These are phyloP conservation scores for Phaeomoniella chlamydospora DNA, from an alignment of 2,329 filamentous ascomycete species.

Conservation along the genomic window DNA sequence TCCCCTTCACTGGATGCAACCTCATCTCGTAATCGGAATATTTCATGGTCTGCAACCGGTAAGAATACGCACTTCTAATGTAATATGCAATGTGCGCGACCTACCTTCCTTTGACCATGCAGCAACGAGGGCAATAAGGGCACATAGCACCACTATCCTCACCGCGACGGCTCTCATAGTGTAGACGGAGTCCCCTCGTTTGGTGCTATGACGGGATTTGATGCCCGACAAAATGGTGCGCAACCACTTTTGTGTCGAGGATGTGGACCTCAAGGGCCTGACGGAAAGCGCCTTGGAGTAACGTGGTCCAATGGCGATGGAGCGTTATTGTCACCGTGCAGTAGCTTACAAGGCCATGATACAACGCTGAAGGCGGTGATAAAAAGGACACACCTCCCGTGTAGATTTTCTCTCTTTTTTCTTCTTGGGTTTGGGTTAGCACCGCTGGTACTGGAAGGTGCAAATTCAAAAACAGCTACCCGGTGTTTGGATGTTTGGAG, in stretches of 20 bases:
- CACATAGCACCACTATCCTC: constrained; percentile 49
- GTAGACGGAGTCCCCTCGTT: background rate
- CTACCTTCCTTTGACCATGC: constrained; percentile 81
- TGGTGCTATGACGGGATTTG: background rate
- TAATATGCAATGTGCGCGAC: constrained; percentile 10
- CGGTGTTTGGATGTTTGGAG: no score
- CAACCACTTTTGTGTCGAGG: background rate
- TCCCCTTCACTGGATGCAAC: constrained; percentile 59
- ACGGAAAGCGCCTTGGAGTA: constrained; percentile 1
- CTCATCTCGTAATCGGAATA: constrained; percentile 89
- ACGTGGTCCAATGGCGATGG: constrained; percentile 2
- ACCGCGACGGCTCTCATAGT: background rate
- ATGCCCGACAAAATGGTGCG: background rate
- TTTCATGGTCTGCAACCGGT: constrained; percentile 64
- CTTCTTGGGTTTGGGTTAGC: background rate
- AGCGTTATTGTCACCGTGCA: background rate
- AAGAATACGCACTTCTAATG: background rate
- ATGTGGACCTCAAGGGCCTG: background rate
- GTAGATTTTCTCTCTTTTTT: background rate
- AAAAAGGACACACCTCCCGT: background rate
- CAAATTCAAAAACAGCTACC: background rate
- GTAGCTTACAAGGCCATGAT: background rate
- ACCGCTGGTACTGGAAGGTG: background rate
- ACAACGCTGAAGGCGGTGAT: background rate
- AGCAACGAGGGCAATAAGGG: constrained; percentile 50